phyloP scores from a whole-genome alignment of 139 green algal species.

The Astrephomene gubernaculifera region DNA sequence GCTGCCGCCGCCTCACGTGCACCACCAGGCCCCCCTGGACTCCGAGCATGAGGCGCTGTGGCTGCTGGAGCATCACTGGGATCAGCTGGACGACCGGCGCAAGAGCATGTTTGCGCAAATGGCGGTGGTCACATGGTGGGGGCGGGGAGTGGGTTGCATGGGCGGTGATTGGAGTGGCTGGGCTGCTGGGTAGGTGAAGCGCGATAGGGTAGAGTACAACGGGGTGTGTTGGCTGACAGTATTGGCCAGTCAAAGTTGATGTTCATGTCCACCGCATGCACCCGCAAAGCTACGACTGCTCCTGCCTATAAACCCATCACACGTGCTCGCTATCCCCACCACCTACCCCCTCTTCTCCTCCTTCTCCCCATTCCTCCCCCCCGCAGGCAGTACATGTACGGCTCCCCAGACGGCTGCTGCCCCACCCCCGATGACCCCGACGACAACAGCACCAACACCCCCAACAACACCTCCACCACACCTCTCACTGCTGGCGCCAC shows the following conservation, averaged over 20 bases:
- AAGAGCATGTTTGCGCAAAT: slow-evolving; percentile 80
- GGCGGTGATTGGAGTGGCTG: background rate
- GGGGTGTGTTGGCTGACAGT: too few species aligned
- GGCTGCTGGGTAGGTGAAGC: too few species aligned
- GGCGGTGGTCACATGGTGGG: slow-evolving; percentile 69
- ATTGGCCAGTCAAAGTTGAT: too few species aligned
- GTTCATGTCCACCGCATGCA: too few species aligned
- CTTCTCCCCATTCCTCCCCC: background rate
- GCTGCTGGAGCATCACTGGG: slow-evolving; percentile 72
- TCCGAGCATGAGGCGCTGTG: background rate
- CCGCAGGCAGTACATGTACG: slow-evolving; percentile 46
- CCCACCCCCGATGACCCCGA: background rate
- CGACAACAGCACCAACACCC: background rate
- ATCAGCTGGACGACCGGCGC: slow-evolving; percentile 44
- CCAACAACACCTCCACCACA: too few species aligned
- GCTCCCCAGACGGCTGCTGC: background rate
- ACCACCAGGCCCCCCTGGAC: background rate
- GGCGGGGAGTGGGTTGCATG: background rate
- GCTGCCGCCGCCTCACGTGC: background rate
- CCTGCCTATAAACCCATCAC: too few species aligned
- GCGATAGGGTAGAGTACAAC: too few species aligned
- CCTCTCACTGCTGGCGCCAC: too few species aligned
- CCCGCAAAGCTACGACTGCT: too few species aligned
- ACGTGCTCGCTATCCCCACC: too few species aligned
- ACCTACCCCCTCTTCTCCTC: too few species aligned